Base-by-base conservation (phyloP, 1,284 basidiomycete genomes). In the Chalciporus sp. region DNA sequence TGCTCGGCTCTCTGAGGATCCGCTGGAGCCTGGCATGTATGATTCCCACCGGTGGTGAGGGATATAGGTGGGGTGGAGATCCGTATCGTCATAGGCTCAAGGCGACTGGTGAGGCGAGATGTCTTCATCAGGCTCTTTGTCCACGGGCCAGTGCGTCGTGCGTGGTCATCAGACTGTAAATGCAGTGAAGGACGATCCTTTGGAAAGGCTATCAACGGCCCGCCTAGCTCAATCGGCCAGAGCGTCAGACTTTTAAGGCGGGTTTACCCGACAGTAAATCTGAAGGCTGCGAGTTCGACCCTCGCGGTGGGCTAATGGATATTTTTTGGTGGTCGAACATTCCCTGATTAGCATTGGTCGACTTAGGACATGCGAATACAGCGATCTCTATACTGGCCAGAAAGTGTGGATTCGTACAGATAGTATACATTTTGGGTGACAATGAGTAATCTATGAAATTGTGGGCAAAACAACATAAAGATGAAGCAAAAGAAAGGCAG, bases 261-360 rank as follows among this genome's bases (percentile, higher is more conserved):
- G 69, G 68, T 2, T 2, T 46, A 14, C 37, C 37, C 17, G 35
- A 17, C 35, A 23, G 27, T 20, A 10, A 84, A 37, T 84, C 83
- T 85, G 85, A 87, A 86, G 84, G 84, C 84, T 87, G 85, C 83
- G 83, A 86, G 85, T 87, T 87, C 84, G 82, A 88, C 83, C 83
- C 87, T 86, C 83, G 82, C 83, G 79, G 83, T 86, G 83, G 84
- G 83, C 84, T 86, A 84, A 7, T 53, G 31, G 39, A 33, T 57
- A 47, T 40, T 44, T 31, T 43, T 23, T 42, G 9, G 6, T 26
- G 9, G 44, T 49, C 29, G 37, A 28, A 16, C 29, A 1, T 23
- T 12, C 2, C 23, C 3, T 23, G 3, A 23, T 23, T 20, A 19
- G 40, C 40, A 8, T 19, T 10, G 11, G 11, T 9, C 14, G 16